phyloP scores from a whole-genome alignment of 2,329 filamentous ascomycete species.

The Epichloe festucae region DNA sequence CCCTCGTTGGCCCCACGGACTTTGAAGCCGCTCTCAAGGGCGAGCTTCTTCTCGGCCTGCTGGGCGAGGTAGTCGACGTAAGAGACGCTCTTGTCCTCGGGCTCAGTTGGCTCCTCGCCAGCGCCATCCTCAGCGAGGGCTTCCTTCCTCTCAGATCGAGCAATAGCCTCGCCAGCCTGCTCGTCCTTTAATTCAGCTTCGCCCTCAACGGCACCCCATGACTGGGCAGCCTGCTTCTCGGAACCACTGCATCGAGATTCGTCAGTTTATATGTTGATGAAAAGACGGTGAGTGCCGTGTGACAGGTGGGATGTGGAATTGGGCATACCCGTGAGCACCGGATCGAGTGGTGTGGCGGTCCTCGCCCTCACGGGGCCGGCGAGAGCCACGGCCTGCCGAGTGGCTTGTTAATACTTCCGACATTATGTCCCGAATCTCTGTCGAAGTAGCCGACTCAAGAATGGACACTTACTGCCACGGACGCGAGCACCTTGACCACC shows the following conservation, averaged over 20 bases:
- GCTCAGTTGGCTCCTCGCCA: slow-evolving; percentile 40
- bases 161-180: slow-evolving; percentile 80
- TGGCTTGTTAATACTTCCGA: not conserved
- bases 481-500: slow-evolving; percentile 52
- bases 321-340: slow-evolving; percentile 31
- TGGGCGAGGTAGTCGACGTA: slow-evolving; percentile 77
- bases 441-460: not conserved
- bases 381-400: slow-evolving; percentile 36
- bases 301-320: not conserved
- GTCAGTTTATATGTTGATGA: slow-evolving; percentile 1
- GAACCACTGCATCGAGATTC: slow-evolving; percentile 44
- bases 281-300: not conserved
- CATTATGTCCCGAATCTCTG: not conserved
- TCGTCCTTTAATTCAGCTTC: slow-evolving; percentile 81
- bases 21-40: slow-evolving; percentile 50
- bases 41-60: slow-evolving; percentile 60
- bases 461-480: slow-evolving; percentile 38
- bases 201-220: slow-evolving; percentile 78
- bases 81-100: slow-evolving; percentile 80
- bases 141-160: slow-evolving; percentile 71
- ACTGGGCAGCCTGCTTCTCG: slow-evolving; percentile 77
- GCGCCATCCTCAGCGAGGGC: slow-evolving; percentile 37
- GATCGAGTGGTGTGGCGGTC: slow-evolving; percentile 40
- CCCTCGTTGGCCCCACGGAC: slow-evolving; percentile 91
- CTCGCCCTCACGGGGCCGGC: slow-evolving; percentile 39